These are phyloP conservation scores for Tieghemostelium lacteum DNA, from an alignment of 78 protist genomes.

Conservation along the genomic window DNA sequence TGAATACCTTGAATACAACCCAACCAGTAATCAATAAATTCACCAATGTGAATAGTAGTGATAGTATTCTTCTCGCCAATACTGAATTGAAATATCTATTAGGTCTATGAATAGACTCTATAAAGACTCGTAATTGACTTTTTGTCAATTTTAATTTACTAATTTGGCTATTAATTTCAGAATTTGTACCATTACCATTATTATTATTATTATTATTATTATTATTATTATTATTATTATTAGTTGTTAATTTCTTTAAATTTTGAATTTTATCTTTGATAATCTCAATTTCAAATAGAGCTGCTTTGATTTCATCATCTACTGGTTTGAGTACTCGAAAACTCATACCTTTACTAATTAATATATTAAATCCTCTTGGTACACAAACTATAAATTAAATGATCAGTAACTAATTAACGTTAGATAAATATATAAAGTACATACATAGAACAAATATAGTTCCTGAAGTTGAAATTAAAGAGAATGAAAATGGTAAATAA, in stretches of 20 bases:
- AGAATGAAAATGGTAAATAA: conserved; percentile 65
- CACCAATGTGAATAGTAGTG: conserved; percentile 20
- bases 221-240: neutral
- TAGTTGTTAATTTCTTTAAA: neutral
- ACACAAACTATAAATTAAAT: conserved; percentile 29
- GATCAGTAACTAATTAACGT: neutral
- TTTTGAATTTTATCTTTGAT: conserved; percentile 1
- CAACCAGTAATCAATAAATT: conserved; percentile 53
- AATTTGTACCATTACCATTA: neutral
- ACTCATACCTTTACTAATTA: conserved; percentile 35
- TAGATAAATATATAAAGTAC: neutral
- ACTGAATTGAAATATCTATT: conserved; percentile 13
- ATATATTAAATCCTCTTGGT: conserved; percentile 66
- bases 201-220: neutral
- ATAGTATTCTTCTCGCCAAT: neutral
- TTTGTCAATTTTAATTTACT: conserved; percentile 12
- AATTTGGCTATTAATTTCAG: conserved; percentile 5
- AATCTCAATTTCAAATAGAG: conserved; percentile 32
- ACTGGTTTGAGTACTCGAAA: conserved; percentile 8
- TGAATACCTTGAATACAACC: conserved; percentile 42
- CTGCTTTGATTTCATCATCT: conserved; percentile 59
- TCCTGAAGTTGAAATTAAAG: conserved; percentile 55
- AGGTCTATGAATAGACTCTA: conserved; percentile 4
- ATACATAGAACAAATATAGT: conserved; percentile 52
- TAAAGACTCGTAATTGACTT: neutral